A percentile compares a stretch with the other conserved stretches of the same genome.
These are phyloP conservation scores for Agrocybe praecox DNA, from an alignment of 768 basidiomycete genomes.

Conservation along the genomic window DNA sequence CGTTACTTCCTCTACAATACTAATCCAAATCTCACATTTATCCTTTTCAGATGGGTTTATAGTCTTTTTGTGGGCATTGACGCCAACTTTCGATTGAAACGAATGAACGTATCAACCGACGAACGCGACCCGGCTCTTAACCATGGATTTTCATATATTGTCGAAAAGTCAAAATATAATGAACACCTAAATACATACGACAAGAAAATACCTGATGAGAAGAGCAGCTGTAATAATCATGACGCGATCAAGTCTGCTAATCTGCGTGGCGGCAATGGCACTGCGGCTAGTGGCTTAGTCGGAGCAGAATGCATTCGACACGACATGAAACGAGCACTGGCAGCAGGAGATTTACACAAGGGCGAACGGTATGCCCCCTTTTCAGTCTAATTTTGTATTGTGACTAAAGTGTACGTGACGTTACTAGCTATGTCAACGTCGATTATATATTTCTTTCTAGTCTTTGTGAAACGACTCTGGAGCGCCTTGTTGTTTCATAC, in stretches of 20 bases:
- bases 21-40: no score
- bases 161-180: slow-evolving; percentile 24
- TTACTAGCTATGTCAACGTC: slow-evolving; percentile 30
- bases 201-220: slow-evolving; percentile 14
- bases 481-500: slow-evolving; percentile 22
- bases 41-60: slow-evolving; percentile 22
- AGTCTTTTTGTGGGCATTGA: slow-evolving; percentile 22
- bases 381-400: neutral
- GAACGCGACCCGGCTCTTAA: slow-evolving; percentile 27
- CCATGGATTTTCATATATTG: slow-evolving; percentile 30
- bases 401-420: neutral
- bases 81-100: slow-evolving; percentile 31
- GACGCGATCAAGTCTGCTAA: slow-evolving; percentile 28
- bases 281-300: slow-evolving; percentile 27
- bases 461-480: neutral
- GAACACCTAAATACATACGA: slow-evolving; percentile 21
- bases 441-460: slow-evolving; percentile 25
- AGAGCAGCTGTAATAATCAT: slow-evolving; percentile 29
- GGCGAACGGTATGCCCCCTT: slow-evolving; percentile 29
- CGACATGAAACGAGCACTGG: slow-evolving; percentile 26
- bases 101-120: slow-evolving; percentile 25
- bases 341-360: slow-evolving; percentile 29
- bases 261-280: slow-evolving; percentile 17
- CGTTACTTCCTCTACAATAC: neutral
- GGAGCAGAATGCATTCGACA: slow-evolving; percentile 30